Percentiles rank a stretch among this genome's conserved stretches.
phyloP scores from a whole-genome alignment of 495 filamentous ascomycete genomes.

The Neurospora terricola region DNA sequence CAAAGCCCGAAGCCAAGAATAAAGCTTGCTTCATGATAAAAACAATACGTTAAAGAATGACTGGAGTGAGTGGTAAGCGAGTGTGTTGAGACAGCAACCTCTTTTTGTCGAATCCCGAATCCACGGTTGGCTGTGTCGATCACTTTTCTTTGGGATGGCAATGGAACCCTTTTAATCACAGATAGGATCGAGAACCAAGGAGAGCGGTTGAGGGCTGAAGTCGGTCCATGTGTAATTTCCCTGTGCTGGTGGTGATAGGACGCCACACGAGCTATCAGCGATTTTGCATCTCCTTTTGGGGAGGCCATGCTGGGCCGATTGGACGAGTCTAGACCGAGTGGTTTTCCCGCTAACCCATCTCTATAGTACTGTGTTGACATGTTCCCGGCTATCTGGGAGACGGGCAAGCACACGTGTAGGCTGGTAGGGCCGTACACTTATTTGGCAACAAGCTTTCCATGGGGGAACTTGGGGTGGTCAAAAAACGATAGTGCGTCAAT shows the following conservation, averaged over 20 bases:
- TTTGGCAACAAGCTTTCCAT: background rate
- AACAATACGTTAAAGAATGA: conserved; percentile 3
- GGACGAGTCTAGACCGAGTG: background rate
- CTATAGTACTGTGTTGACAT: background rate
- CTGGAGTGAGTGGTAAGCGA: conserved; percentile 1
- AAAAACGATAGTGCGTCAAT: background rate
- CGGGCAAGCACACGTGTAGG: background rate
- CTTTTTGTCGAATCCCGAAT: background rate
- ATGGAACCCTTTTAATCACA: background rate
- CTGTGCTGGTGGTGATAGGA: background rate
- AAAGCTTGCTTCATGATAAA: conserved; percentile 6
- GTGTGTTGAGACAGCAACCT: background rate
- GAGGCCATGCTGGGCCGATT: background rate
- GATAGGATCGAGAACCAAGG: background rate
- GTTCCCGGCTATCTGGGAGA: background rate
- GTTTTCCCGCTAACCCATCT: background rate
- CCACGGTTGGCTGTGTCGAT: background rate
- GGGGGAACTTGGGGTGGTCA: background rate
- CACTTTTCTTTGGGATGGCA: background rate
- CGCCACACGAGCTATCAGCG: background rate
- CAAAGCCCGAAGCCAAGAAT: conserved; percentile 3
- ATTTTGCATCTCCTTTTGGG: background rate
- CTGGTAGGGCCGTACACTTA: background rate
- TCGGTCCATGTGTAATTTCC: background rate
- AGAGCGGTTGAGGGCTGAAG: background rate